Base-by-base conservation (phyloP, 2,329 filamentous ascomycete species). In the Penicillium hordei region DNA sequence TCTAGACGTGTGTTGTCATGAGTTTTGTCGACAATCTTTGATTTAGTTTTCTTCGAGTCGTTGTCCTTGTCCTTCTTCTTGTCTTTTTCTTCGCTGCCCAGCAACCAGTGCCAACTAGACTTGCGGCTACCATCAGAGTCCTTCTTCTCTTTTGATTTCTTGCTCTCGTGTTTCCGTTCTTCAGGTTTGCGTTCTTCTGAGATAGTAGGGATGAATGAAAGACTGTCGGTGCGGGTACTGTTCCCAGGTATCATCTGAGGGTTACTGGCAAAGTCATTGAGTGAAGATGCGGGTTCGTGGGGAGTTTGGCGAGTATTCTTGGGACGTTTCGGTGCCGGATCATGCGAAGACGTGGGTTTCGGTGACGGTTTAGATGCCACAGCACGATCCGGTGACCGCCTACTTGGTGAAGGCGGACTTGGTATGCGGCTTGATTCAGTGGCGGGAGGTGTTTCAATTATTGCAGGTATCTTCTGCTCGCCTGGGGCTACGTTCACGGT, bases 1-100 rank as follows among this genome's bases (percentile, higher is more conserved):
- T 97, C 93, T 29, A 97, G 81, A 31, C 93, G 86, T 21, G 89
- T 88, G 65, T 88, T 92, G 67, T 96, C 93, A 63, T 93, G 88
- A 3, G 71, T 68, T 60, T 77, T 81, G 27, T 80, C 78, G 1
- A 78, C 74, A 65, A 67, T 83, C 86, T 63, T 89, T 80, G 72
- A 71, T 60, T 76, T 80, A 51, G 75, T 75, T 52, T 79, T 76
- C 71, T 86, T 88, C 1, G 83, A 78, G 68, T 91, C 93, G 42
- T 84, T 82, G 66, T 87, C 87, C 46, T 81, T 76, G 65, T 83
- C 79, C 76, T 76, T 77, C 55, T 77, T 75, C 60, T 77, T 80
- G 27, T 81, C 77, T 55, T 87, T 89, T 59, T 93, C 89, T 54
- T 93, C 90, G 42, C 83, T 82, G 39, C 83, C 83, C 33, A 93